These are phyloP conservation scores for Olyra latifolia DNA, from an alignment of 176 grass and related monocot species.

Conservation along the genomic window DNA sequence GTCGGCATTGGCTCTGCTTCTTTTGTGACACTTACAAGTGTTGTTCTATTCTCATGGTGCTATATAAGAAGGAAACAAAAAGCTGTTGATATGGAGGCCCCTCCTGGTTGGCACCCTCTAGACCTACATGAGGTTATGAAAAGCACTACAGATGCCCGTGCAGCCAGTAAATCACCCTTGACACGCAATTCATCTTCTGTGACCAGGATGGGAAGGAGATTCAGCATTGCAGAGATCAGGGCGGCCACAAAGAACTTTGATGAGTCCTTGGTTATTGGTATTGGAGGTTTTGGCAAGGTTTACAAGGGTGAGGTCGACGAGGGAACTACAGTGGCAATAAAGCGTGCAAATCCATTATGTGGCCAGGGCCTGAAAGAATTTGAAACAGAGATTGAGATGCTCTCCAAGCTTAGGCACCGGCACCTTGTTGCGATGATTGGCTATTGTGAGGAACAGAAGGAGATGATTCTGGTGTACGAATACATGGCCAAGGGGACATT, in stretches of 20 bases:
- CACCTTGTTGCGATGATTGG: conserved; percentile 95
- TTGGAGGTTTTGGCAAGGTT: conserved; percentile 94
- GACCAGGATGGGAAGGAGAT: conserved; percentile 61
- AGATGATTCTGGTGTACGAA: conserved; percentile 96
- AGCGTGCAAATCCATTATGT: conserved; percentile 72
- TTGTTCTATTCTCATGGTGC: conserved; percentile 52
- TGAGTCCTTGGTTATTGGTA: conserved; percentile 75
- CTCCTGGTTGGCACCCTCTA: conserved; percentile 87
- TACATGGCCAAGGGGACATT: conserved; percentile 97
- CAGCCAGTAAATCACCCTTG: conserved; percentile 45
- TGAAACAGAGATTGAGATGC: conserved; percentile 95
- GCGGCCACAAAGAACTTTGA: conserved; percentile 86
- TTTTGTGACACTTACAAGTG: conserved; percentile 43
- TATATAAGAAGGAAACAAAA: conserved; percentile 66
- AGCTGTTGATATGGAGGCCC: conserved; percentile 50
- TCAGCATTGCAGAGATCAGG: conserved; percentile 74
- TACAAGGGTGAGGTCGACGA: conserved; percentile 77
- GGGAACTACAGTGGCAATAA: conserved; percentile 68
- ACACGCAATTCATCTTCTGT: conserved; percentile 40
- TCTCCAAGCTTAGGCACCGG: conserved; percentile 94
- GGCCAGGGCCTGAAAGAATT: conserved; percentile 91
- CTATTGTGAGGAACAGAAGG: conserved; percentile 91
- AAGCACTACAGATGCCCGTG: conserved; percentile 76
- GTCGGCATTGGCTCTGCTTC: conserved; percentile 50
- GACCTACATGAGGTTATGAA: conserved; percentile 81